Percentiles rank a stretch among this genome's conserved stretches.
phyloP scores from a whole-genome alignment of 164 flowering plant genomes.

The Stephania yunnanensis region DNA sequence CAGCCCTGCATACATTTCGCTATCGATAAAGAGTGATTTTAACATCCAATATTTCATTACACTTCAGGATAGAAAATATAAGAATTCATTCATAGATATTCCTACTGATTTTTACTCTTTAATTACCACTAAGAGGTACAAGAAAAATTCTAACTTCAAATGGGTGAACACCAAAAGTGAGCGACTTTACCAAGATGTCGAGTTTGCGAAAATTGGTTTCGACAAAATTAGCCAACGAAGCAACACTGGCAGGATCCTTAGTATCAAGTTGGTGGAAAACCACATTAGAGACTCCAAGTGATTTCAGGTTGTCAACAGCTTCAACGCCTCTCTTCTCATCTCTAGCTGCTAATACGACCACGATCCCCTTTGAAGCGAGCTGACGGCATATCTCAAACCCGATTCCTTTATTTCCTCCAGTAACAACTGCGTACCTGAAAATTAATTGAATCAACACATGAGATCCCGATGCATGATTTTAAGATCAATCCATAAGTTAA shows the following conservation, averaged over 20 bases:
- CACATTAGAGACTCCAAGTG: conserved; percentile 19
- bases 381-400: conserved; percentile 52
- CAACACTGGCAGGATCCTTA: conserved; percentile 28
- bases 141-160: not conserved
- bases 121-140: not conserved
- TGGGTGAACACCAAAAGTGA: too few species aligned
- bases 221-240: conserved; percentile 29
- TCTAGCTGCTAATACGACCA: conserved; percentile 40
- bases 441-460: not conserved
- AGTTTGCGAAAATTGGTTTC: conserved; percentile 31
- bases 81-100: too few species aligned
- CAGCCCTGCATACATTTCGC: not conserved
- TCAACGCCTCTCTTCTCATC: conserved; percentile 37
- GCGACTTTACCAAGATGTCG: conserved; percentile 33
- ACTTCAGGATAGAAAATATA: too few species aligned
- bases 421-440: conserved; percentile 58
- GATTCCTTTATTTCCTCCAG: conserved; percentile 62
- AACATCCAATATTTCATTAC: too few species aligned
- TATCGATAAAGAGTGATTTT: not conserved
- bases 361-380: conserved; percentile 42
- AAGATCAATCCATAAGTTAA: too few species aligned
- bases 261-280: conserved; percentile 49
- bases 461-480: not conserved
- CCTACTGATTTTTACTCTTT: not conserved
- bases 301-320: conserved; percentile 31